Base-by-base conservation (phyloP, 148 eudicot genomes). In the Gaultheria prostrata region DNA sequence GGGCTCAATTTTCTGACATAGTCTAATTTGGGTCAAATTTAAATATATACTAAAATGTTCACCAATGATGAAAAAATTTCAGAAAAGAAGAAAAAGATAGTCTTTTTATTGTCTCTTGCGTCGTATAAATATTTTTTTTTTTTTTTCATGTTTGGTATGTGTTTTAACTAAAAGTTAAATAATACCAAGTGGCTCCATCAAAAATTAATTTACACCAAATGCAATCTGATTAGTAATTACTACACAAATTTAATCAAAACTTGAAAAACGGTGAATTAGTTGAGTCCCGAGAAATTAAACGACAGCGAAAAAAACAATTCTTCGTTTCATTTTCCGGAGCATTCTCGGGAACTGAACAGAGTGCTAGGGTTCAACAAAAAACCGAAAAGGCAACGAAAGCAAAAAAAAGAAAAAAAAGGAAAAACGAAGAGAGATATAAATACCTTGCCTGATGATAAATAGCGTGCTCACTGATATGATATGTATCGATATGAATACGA, bases 301-400 rank as follows among this genome's bases (percentile, higher is more conserved):
- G 26, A 28, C 50, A 61, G 63, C 14, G 43, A 7, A 20, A 39
- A 39, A 6, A 56, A 2, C 20, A 51, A 14, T 3, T 4, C 43
- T 21, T 30, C 14, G 24, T 53, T 11, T 18, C n/a, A 1, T 70
- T 24, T 70, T 20, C 63, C 49, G 11, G 48, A 30, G 30, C 51
- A 35, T 72, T 70, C 32, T 82, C 78, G 49, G 67, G 12, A 33
- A 82, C 50, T 21, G 71, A 79, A 28, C 50, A 67, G 1, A 30
- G 12, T 54, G 28, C 82, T 79, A 83, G 85, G 85, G 85, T 69
- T 83, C 35, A 83, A 63, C 54, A 59, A 61, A 30, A 56, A 18
- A 15, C 6, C 43, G n/a, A 12, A 59, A 15, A 59, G 6, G 35
- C 9, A 10, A 1, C 6, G 8, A 57, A 63, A 4, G 11, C 18